Evolutionary conservation across 2,329 filamentous ascomycete species (phyloP), one percentile per base, ranked within the genome.

Genomic region (Pseudopyrenochaeta lycopersici): DNA sequence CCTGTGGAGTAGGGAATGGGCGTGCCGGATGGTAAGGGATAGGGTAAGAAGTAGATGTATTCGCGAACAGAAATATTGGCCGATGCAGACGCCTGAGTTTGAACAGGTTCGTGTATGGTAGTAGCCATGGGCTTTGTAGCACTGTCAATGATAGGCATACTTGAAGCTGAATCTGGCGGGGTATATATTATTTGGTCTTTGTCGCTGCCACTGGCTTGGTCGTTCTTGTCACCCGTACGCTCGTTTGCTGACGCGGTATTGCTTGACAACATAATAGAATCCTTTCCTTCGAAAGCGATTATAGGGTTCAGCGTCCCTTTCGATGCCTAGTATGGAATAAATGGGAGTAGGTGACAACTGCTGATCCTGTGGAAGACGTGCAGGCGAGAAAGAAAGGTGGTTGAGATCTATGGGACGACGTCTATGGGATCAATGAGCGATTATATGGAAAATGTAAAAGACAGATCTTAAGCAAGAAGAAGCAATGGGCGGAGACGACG

Each of bases 31-130:
- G 70, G 71, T 1, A 72, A 57, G 0, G 72, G 71, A 49, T 72
- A 56, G 0, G 82, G 82, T 2, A 83, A 75, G 83, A 85, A 88
- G 54, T 81, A 81, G 60, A 89, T 88, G 58, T 81, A 85, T 43
- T 82, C 77, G 40, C 87, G 82, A 46, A 82, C 68, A 0, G 86
- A 89, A 36, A 89, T 84, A 62, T 65, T 73, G 30, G 55, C 38
- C 3, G 32, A 56, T 52, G 18, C 36, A 4, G 18, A 14, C 9
- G n/a, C 7, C 3, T 21, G 18, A 14, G 7, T 14, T 39, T 17
- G 36, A 14, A 20, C 36, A 14, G n/a, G 11, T 6, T n/a, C 20
- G 21, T 23, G 17, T 15, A 18, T 21, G 5, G 35, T n/a, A 10
- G n/a, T 38, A 7, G 11, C 10, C 17, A 21, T 27, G 15, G 50